Conservation (phyloP, 768 basidiomycete species). For the Mycena pura region DNA sequence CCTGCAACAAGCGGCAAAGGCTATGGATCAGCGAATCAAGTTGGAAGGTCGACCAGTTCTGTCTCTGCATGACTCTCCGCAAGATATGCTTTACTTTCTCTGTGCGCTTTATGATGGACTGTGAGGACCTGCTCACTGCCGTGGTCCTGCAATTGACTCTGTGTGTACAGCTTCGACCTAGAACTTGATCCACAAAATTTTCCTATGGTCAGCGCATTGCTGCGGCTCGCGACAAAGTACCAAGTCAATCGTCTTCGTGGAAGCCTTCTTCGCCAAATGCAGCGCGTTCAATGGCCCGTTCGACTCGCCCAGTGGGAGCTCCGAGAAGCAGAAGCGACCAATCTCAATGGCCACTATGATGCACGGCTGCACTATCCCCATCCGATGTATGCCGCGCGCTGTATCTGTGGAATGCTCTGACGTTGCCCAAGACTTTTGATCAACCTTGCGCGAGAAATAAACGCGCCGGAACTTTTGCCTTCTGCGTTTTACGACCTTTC, state of each 20-base stretch:
- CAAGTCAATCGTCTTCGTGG: constrained; percentile 61
- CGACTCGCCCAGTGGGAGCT: constrained; percentile 71
- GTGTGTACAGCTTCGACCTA: constrained; percentile 48
- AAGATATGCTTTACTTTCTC: constrained; percentile 65
- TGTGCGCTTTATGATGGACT: constrained; percentile 74
- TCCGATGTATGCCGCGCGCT: constrained; percentile 61
- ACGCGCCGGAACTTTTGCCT: constrained; percentile 65
- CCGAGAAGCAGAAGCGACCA: constrained; percentile 65
- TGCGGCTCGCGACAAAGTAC: constrained; percentile 72
- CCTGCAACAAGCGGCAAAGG: constrained; percentile 48
- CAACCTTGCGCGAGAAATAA: constrained; percentile 65
- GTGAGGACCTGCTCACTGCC: constrained; percentile 45
- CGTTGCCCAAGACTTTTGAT: constrained; percentile 60
- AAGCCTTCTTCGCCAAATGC: constrained; percentile 61
- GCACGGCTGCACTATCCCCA: constrained; percentile 65
- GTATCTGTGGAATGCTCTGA: constrained; percentile 10
- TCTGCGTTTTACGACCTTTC: constrained; percentile 85
- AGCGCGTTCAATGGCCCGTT: constrained; percentile 60
- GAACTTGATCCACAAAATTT: constrained; percentile 60
- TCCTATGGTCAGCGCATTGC: constrained; percentile 56
- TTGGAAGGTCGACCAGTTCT: constrained; percentile 68
- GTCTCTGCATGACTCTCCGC: constrained; percentile 58
- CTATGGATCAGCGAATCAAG: constrained; percentile 36
- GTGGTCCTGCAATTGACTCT: constrained; percentile 21
- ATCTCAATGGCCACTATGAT: constrained; percentile 56